Evolutionary conservation across 768 basidiomycete genomes (phyloP).

Genomic region (Phaffia tasmanica): DNA sequence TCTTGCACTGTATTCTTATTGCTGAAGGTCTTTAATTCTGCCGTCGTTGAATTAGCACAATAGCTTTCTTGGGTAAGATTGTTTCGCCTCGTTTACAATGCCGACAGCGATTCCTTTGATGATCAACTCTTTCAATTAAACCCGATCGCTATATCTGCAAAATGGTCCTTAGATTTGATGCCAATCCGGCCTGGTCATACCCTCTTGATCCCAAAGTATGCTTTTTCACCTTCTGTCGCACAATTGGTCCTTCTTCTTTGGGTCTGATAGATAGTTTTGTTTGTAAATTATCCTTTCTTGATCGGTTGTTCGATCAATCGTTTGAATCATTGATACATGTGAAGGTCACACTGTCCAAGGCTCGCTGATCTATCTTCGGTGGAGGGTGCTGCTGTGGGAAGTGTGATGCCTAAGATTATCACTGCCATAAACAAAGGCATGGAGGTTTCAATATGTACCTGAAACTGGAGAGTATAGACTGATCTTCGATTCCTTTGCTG

Average conservation of each 20-base stretch:
- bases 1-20: too few species aligned
- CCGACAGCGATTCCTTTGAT: neutral
- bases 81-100: neutral
- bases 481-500: too few species aligned
- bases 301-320: neutral
- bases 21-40: too few species aligned
- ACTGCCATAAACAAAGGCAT: slow-evolving; percentile 7
- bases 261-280: neutral
- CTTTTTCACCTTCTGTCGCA: neutral
- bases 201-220: slow-evolving; percentile 15
- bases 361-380: slow-evolving; percentile 6
- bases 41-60: too few species aligned
- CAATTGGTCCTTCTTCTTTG: neutral
- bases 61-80: slow-evolving; percentile 6
- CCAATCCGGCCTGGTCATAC: slow-evolving; percentile 13
- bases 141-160: neutral
- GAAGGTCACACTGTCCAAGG: slow-evolving; percentile 8
- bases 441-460: neutral
- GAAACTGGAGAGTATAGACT: neutral
- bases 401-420: slow-evolving; percentile 7
- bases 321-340: neutral
- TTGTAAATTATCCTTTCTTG: neutral
- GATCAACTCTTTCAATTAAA: neutral
- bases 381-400: slow-evolving; percentile 2
- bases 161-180: slow-evolving; percentile 9